Evolutionary conservation across 1,284 basidiomycete species (phyloP), one percentile per base, ranked within the genome.

Genomic region (Kwoniella shivajii): DNA sequence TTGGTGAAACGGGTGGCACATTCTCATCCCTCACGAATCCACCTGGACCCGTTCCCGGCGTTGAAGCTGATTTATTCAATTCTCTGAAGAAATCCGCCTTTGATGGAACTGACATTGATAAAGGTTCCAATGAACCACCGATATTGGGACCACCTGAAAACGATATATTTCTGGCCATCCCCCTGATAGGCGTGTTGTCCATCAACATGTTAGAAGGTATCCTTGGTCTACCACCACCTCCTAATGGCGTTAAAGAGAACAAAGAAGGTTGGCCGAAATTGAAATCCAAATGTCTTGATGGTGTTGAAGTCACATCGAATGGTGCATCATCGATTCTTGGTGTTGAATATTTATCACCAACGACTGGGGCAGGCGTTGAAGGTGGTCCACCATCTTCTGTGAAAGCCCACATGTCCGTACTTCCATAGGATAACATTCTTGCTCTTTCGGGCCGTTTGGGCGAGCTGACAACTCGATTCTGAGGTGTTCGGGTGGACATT

Each of bases 301-400:
- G 74, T 1, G 74, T 76, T 24, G 73, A 74, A 27, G 70, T 74
- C 37, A 76, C 74, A 48, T 76, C 74, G 43, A 76, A 76, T 4
- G 69, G 62, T 2, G 62, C 51, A 44, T 75, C 73, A 27, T 72
- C 73, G 20, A 68, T 57, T n/a, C 71, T 59, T 9, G 74, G 74
- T 1, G 74, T 76, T 4, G 72, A 69, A 52, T 66, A 72, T 30
- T 66, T 55, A 45, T 69, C 65, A n/a, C 67, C 53, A 2, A 59
- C 48, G 4, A 61, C 54, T 0, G 70, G 69, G 2, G 67, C 66
- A 2, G 74, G 74, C 4, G 74, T 75, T 13, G 67, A 66, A 7
- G 74, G 74, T 13, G 64, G 63, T 10, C 62, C 57, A n/a, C 63
- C 29, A 31, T 66, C 61, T 27, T 68, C 68, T 10, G 59, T 60